Base-by-base conservation (phyloP, 2,329 filamentous ascomycete species). In the Myriosclerotinia duriaeana region DNA sequence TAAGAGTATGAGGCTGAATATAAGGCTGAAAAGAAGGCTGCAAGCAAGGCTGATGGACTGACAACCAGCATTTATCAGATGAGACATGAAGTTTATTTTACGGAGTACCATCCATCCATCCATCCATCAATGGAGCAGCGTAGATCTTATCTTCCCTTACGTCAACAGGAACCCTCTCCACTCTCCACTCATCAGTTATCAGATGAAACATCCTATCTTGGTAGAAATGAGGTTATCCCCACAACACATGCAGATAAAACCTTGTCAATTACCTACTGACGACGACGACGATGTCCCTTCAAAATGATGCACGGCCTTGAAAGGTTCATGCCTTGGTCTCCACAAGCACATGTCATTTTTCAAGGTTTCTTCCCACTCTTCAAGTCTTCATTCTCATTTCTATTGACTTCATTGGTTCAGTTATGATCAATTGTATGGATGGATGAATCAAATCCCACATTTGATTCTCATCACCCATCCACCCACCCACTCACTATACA, bases 371-470 rank as follows among this genome's bases (percentile, higher is more conserved):
- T 17, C 40, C 40, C 44, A 46, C 44, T 46, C 17, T 46, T 20
- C 17, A 46, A 20, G 44, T 15, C 17, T 48, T 48, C 44, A 20
- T 53, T 30, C 50, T 53, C n/a, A 34, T 34, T 34, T 53, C 2
- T 34, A 34, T 34, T 34, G 2, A 34, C 15, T 30, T 34, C 15
- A 53, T 53, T 53, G 52, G 52, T 53, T 34, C 15, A 34, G 9
- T 20, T 34, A 6, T 12, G 4, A 15, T 26, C 5, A 53, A 53
- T 53, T 34, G 22, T 30, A 30, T 59, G 22, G 26, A 59, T 34
- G 22, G 20, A 30, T 59, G 22, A 26, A 59, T 34, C 55, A 46
- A 34, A 36, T 59, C 26, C 55, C 55, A 59, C 55, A 46, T 34
- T 46, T 34, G 30, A 34, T 34, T 34, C 30, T 5, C 6, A 5